A percentile compares a stretch with the other conserved stretches of the same genome.
Evolutionary conservation across 139 green algal genomes (phyloP).

Genomic region (Mesotaenium endlicherianum): DNA sequence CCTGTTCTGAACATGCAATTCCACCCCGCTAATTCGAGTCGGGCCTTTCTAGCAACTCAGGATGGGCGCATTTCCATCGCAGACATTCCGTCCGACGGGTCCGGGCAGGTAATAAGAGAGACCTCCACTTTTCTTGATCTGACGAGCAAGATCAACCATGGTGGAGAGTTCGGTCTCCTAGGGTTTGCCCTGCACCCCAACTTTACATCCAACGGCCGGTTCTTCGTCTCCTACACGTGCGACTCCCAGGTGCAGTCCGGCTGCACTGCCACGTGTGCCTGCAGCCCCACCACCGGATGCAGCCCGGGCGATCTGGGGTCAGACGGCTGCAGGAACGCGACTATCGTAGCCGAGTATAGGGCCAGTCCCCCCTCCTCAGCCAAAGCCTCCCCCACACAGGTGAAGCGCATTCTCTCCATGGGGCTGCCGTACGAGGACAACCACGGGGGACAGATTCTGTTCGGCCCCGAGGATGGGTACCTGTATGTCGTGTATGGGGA

Average conservation of each 20-base stretch:
- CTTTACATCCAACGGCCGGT: constrained; percentile 3
- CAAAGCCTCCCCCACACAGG: not conserved
- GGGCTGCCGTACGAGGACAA: constrained; percentile 19
- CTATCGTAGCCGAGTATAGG: not conserved
- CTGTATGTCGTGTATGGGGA: not conserved
- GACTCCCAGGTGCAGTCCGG: not conserved
- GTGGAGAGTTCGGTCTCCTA: not conserved
- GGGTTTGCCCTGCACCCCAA: constrained; percentile 22
- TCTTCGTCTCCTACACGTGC: constrained; percentile 31
- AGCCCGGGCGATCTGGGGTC: too few relatives aligned
- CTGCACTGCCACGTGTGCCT: too few relatives aligned
- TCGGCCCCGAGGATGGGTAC: not conserved
- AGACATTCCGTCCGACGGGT: too few relatives aligned
- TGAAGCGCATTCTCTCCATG: not conserved
- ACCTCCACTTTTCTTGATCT: too few relatives aligned
- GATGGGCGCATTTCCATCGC: too few relatives aligned
- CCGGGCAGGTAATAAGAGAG: too few relatives aligned
- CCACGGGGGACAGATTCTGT: constrained; percentile 18
- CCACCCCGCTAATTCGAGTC: too few relatives aligned
- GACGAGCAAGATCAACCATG: too few relatives aligned
- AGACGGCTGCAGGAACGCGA: not conserved
- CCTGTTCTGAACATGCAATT: too few relatives aligned
- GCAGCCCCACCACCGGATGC: too few relatives aligned
- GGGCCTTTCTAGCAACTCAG: too few relatives aligned
- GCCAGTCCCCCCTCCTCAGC: not conserved